Base-by-base conservation (phyloP, 495 filamentous ascomycete genomes). In the Gamarada debralockiae region DNA sequence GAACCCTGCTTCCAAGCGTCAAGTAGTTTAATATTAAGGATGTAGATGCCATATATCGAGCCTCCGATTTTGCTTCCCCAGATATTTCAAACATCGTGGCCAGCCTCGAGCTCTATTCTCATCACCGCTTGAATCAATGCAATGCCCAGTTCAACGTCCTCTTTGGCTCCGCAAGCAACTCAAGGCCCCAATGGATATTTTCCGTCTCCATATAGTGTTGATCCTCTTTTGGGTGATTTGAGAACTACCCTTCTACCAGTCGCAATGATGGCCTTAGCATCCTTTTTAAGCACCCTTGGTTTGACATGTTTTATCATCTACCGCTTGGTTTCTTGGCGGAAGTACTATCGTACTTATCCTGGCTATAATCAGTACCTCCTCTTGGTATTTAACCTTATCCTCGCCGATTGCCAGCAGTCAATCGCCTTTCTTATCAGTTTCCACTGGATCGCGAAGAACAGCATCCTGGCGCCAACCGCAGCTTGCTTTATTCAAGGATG, bases 361-460 rank as follows among this genome's bases (percentile, higher is more conserved):
- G 67, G 72, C 60, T 79, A 81, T 67, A 84, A 84, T 56, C 81
- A 86, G 58, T 83, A 78, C 36, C 70, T 86, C 27, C 53, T 84
- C 17, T 70, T 86, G 8, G 82, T 85, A 36, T 82, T 77, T 59
- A 83, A 84, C 58, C 74, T 86, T 21, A 66, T 86, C 7, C 57
- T 84, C 21, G 82, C 82, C 22, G 82, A 85, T 64, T 66, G 83
- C 25, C 73, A 78, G 55, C 81, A 83, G 63, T 72, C 76, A 0
- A 61, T 81, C 6, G 76, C 75, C 9, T 84, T 84, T 53, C 53
- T 83, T 20, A 72, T 84, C 42, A 79, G 71, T 46, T 62, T 78
- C 41, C 73, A 79, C 60, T 85, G 82, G 82, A 69, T 76, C 9
- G 47, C 62, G 1, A 59, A 71, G 8, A 65, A 76, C 45, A 67